A percentile compares a stretch with the other conserved stretches of the same genome.
Evolutionary conservation across 2,329 filamentous ascomycete genomes (phyloP).

Genomic region (Ascochyta pisi): DNA sequence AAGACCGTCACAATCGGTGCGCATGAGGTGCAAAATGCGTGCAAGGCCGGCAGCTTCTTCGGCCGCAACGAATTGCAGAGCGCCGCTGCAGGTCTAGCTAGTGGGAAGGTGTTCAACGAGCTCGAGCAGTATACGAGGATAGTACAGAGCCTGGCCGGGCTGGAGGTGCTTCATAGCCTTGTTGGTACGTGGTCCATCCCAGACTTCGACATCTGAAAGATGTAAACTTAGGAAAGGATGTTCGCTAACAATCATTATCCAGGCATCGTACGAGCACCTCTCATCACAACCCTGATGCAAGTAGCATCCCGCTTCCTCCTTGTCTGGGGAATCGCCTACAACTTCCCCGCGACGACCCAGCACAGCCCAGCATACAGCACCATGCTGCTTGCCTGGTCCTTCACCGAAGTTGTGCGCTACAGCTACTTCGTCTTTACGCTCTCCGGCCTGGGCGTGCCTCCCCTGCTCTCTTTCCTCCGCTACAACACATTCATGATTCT

Average conservation of each 20-base stretch:
- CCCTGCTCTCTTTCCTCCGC: conserved; percentile 74
- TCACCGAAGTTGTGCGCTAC: conserved; percentile 94
- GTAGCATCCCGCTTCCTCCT: conserved; percentile 86
- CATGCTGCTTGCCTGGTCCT: conserved; percentile 86
- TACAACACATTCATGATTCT: conserved; percentile 93
- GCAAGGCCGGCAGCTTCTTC: conserved; percentile 23
- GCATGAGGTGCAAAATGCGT: conserved; percentile 21
- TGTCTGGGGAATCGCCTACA: conserved; percentile 82
- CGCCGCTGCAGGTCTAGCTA: conserved; percentile 26
- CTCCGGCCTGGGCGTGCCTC: conserved; percentile 63
- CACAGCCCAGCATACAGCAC: conserved; percentile 69
- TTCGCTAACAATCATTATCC: neutral
- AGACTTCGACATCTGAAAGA: neutral
- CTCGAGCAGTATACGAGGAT: conserved; percentile 73
- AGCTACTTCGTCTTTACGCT: conserved; percentile 84
- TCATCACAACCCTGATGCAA: conserved; percentile 88
- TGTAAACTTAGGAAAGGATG: neutral
- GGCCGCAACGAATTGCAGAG: conserved; percentile 19
- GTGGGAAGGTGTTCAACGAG: conserved; percentile 63
- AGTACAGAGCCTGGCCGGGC: conserved; percentile 81
- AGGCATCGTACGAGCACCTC: conserved; percentile 85
- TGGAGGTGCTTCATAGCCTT: conserved; percentile 85
- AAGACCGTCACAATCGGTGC: conserved; percentile 66
- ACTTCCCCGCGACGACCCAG: conserved; percentile 71
- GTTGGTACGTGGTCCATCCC: conserved; percentile 63